These are phyloP conservation scores for Salvia sclarea DNA, from an alignment of 305 asterid genomes.

Conservation along the genomic window DNA sequence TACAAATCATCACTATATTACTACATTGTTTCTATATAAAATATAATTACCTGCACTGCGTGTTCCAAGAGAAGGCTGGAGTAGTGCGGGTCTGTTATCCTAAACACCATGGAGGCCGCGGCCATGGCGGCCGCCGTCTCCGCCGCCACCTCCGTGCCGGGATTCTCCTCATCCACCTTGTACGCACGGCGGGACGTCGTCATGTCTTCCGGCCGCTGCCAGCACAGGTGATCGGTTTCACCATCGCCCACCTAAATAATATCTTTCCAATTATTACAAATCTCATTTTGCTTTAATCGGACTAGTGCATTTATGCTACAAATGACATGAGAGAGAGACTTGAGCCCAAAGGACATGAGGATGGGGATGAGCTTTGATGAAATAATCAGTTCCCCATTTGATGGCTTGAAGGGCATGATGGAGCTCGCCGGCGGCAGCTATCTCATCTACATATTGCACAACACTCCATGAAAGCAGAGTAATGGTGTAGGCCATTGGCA, in stretches of 20 bases:
- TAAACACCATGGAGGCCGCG: slow-evolving; percentile 58
- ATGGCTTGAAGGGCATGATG: slow-evolving; percentile 61
- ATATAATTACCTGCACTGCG: slow-evolving; percentile 40
- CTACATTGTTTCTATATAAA: too few relatives aligned
- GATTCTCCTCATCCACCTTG: slow-evolving; percentile 55
- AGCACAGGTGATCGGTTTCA: slow-evolving; percentile 56
- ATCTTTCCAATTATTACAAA: neutral
- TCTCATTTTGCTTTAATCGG: neutral
- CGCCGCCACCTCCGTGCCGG: slow-evolving; percentile 69
- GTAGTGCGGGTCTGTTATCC: slow-evolving; percentile 45
- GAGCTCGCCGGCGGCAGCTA: slow-evolving; percentile 51
- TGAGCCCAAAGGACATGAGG: slow-evolving; percentile 70
- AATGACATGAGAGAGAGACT: slow-evolving; percentile 46
- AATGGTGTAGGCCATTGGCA: slow-evolving; percentile 81
- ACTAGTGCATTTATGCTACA: too few relatives aligned
- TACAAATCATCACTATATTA: too few relatives aligned
- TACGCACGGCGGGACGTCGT: slow-evolving; percentile 50
- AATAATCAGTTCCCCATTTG: slow-evolving; percentile 79
- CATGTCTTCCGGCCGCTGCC: slow-evolving; percentile 76
- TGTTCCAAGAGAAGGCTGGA: slow-evolving; percentile 54
- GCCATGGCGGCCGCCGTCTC: slow-evolving; percentile 83
- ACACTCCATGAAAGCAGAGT: slow-evolving; percentile 77
- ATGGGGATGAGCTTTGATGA: slow-evolving; percentile 75
- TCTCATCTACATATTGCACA: slow-evolving; percentile 44
- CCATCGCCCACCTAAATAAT: slow-evolving; percentile 55